A percentile compares a stretch with the other conserved stretches of the same genome.
Evolutionary conservation across 176 grass and related monocot genomes (phyloP).

Genomic region (Areca catechu): DNA sequence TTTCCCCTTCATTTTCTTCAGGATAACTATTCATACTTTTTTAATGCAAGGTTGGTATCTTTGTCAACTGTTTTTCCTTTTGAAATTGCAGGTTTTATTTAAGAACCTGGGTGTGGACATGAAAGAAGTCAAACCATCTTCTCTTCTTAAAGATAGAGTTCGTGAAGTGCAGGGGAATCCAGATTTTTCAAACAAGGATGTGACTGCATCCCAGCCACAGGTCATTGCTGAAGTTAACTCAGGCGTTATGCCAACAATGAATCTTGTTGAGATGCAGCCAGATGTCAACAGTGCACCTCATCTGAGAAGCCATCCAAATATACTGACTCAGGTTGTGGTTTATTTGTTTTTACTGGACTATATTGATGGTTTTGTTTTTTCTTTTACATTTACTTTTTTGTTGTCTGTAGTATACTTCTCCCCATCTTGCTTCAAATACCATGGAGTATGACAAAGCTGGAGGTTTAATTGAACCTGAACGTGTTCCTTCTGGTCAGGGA

Average conservation of each 20-base stretch:
- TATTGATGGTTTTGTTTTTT: no score
- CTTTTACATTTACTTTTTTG: not conserved
- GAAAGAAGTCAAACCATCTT: constrained; percentile 88
- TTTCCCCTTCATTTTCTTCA: not conserved
- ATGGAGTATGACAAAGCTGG: constrained; percentile 84
- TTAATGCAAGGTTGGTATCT: no score
- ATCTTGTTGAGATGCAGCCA: constrained; percentile 57
- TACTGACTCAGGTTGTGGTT: constrained; percentile 49
- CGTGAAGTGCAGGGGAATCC: constrained; percentile 82
- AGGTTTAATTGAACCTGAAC: constrained; percentile 74
- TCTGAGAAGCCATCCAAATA: constrained; percentile 50
- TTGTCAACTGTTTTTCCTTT: not conserved
- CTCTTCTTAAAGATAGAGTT: constrained; percentile 64
- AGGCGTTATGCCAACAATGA: constrained; percentile 39
- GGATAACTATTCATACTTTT: no score
- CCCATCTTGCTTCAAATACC: constrained; percentile 54
- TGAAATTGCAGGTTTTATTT: constrained; percentile 62
- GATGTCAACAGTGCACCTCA: constrained; percentile 60
- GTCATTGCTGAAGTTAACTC: constrained; percentile 42
- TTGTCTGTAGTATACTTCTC: constrained; percentile 48
- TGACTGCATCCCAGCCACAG: constrained; percentile 44
- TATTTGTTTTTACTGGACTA: not conserved
- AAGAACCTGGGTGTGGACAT: constrained; percentile 93
- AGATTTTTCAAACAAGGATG: constrained; percentile 97
- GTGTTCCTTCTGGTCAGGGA: constrained; percentile 38